phyloP scores from a whole-genome alignment of 2,329 filamentous ascomycete species.

The Chrysosphaeria jannelii region DNA sequence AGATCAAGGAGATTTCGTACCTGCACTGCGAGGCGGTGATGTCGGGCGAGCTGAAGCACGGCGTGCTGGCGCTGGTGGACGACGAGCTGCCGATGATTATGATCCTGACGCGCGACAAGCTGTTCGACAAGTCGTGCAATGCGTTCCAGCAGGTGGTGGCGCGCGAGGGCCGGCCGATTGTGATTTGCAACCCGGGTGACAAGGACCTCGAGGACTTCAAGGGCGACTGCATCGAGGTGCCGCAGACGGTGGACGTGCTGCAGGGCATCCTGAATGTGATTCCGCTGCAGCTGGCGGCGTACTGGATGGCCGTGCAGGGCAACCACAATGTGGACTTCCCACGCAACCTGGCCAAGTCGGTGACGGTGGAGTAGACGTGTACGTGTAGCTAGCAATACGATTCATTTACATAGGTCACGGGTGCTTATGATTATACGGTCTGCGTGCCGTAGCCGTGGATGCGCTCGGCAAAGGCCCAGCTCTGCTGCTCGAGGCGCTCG shows the following conservation, averaged over 20 bases:
- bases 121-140: constrained; percentile 98
- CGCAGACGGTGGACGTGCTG: constrained; percentile 76
- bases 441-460: constrained; percentile 92
- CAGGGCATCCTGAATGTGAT: constrained; percentile 96
- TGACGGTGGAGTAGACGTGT: constrained; percentile 70
- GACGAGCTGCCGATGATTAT: constrained; percentile 98
- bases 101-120: constrained; percentile 86
- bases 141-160: constrained; percentile 98
- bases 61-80: constrained; percentile 86
- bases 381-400: too few species aligned
- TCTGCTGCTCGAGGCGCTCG: constrained; percentile 79
- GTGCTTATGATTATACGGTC: constrained; percentile 15
- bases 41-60: constrained; percentile 98
- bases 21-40: constrained; percentile 99
- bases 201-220: constrained; percentile 88
- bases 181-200: constrained; percentile 84
- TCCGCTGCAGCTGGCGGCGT: constrained; percentile 88
- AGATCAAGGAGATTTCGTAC: constrained; percentile 99
- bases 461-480: constrained; percentile 89
- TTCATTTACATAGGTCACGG: too few species aligned
- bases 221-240: constrained; percentile 92
- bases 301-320: constrained; percentile 93
- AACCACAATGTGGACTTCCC: constrained; percentile 96
- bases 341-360: constrained; percentile 92
- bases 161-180: constrained; percentile 81